Base-by-base conservation (phyloP, 495 filamentous ascomycete genomes). In the Cercophora newfieldiana region DNA sequence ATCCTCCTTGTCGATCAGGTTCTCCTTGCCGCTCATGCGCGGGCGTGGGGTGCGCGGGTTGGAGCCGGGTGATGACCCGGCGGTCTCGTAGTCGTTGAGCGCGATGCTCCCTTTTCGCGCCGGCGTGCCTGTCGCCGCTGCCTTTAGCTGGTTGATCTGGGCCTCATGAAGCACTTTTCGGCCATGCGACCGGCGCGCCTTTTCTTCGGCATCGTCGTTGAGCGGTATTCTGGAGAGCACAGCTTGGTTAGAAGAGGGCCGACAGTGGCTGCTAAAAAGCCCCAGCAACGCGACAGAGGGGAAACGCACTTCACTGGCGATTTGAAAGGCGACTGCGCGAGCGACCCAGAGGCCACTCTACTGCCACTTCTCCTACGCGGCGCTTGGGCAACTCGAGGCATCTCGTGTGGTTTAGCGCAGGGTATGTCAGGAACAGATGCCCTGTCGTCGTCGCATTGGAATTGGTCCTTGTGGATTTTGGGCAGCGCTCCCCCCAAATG, bases 121-220 rank as follows among this genome's bases (percentile, higher is more conserved):
- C 16, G 95, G 95, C 10, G 95, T 94, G 56, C 69, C 66, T 25
- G 75, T 73, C 33, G 93, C 94, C 29, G 95, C 95, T 24, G 92
- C 91, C 74, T 90, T 90, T 63, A 98, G 88, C 74, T 96, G 88
- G 76, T 93, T 92, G 85, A 94, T 91, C 73, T 98, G 96, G 63
- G 89, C 87, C 74, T 96, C 90, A 76, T 97, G 91, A 47, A 91
- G 86, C 49, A 91, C 92, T 72, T 94, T 92, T 69, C 95, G 88
- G 61, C 91, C 91, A 72, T 96, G 92, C 70, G 93, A 82, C 29
- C 96, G 90, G 70, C 90, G 88, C 37, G 92, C 92, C 78, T 96
- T 97, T 76, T 99, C 95, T 60, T 87, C 87, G 66, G 87, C 87
- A 80, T 99, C 95, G 85, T 99, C 95, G 78, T 98, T 97, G 48